Evolutionary conservation across 768 basidiomycete genomes (phyloP).

Genomic region (Ramaria sp.): DNA sequence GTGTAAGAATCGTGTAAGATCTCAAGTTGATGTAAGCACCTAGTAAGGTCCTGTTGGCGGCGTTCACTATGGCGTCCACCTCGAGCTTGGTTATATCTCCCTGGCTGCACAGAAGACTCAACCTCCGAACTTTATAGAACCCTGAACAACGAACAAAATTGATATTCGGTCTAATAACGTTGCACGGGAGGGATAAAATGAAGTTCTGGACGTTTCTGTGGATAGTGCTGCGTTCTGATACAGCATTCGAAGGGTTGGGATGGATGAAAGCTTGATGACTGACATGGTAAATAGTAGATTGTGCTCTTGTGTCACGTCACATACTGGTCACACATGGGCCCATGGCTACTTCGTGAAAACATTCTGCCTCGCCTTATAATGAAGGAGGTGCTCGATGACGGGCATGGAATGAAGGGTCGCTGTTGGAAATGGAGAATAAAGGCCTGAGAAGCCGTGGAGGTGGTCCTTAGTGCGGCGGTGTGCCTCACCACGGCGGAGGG

Average conservation of each 20-base stretch:
- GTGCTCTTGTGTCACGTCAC: too few relatives aligned
- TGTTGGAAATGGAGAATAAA: too few relatives aligned
- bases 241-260: slow-evolving; percentile 46
- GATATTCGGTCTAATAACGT: slow-evolving; percentile 47
- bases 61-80: slow-evolving; percentile 72
- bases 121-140: not conserved
- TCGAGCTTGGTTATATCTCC: slow-evolving; percentile 69
- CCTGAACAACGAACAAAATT: slow-evolving; percentile 41
- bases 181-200: slow-evolving; percentile 27
- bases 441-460: too few relatives aligned
- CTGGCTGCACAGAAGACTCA: slow-evolving; percentile 33
- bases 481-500: too few relatives aligned
- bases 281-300: too few relatives aligned
- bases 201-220: slow-evolving; percentile 16
- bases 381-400: too few relatives aligned
- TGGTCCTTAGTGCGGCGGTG: too few relatives aligned
- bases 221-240: slow-evolving; percentile 35
- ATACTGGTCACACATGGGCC: too few relatives aligned
- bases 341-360: too few relatives aligned
- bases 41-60: slow-evolving; percentile 62
- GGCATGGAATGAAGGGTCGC: too few relatives aligned
- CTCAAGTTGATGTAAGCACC: slow-evolving; percentile 30
- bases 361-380: too few relatives aligned
- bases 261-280: slow-evolving; percentile 13
- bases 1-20: not conserved